phyloP scores from a whole-genome alignment of 1,284 basidiomycete genomes.

The Ceratobasidium sp. region DNA sequence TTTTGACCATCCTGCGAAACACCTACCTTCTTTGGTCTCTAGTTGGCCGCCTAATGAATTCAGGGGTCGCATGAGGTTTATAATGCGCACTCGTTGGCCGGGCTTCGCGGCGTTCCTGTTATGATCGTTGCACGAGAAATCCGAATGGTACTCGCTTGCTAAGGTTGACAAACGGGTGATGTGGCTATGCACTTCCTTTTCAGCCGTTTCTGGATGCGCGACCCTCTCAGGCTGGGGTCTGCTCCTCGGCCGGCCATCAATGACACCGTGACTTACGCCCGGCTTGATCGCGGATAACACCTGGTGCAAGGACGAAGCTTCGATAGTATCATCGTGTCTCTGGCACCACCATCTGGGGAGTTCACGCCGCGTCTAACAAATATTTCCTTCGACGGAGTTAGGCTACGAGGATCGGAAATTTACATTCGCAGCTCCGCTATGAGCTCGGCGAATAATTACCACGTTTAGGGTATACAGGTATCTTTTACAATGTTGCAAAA shows the following conservation, averaged over 20 bases:
- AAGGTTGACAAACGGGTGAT: neutral
- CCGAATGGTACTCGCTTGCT: neutral
- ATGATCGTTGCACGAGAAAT: conserved; percentile 8
- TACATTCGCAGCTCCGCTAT: neutral
- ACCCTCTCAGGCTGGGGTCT: conserved; percentile 21
- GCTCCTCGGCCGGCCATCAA: conserved; percentile 20
- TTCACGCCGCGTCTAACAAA: neutral
- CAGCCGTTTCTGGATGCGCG: neutral
- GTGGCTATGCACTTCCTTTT: conserved; percentile 20
- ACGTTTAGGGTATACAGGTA: too few relatives aligned
- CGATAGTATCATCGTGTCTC: neutral
- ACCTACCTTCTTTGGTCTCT: neutral
- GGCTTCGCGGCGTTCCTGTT: conserved; percentile 33
- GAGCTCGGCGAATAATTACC: neutral
- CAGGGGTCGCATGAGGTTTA: conserved; percentile 6
- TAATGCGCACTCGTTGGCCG: conserved; percentile 1
- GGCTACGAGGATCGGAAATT: neutral
- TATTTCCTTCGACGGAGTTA: neutral
- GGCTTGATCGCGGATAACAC: conserved; percentile 19
- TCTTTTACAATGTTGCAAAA: too few relatives aligned
- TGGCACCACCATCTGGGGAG: neutral
- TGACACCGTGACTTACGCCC: conserved; percentile 5
- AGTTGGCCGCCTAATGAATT: conserved; percentile 18
- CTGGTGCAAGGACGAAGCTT: neutral
- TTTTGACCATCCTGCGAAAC: neutral